Conservation (phyloP, 192 early-diverging fungal genomes). For the Coemansia sp. region DNA sequence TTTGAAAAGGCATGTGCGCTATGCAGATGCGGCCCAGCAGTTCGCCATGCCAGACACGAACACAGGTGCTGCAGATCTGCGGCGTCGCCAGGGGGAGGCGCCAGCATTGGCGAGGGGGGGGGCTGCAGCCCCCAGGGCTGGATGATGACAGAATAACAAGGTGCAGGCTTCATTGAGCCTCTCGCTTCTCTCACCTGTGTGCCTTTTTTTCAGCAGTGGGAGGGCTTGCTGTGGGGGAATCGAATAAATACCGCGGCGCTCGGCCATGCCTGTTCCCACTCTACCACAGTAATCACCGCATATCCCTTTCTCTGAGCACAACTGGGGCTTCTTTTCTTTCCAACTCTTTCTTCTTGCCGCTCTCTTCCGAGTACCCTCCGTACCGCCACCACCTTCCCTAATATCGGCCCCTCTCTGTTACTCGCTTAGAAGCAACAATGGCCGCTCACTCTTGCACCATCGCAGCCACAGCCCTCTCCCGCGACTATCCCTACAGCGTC, state of each 20-base stretch:
- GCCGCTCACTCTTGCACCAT: neutral
- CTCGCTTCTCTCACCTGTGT: neutral
- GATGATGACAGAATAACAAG: slow-evolving; percentile 6
- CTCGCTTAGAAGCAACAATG: neutral
- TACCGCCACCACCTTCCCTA: neutral
- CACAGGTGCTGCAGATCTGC: neutral
- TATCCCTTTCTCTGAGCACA: slow-evolving; percentile 1
- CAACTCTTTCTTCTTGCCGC: neutral
- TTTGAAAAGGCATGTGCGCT: slow-evolving; percentile 8
- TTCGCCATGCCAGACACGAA: neutral
- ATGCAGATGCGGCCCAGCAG: slow-evolving; percentile 8
- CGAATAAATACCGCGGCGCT: slow-evolving; percentile 7
- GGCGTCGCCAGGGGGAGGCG: neutral
- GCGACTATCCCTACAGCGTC: neutral
- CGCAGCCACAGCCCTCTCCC: neutral
- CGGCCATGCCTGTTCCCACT: slow-evolving; percentile 5
- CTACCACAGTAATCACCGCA: slow-evolving; percentile 9
- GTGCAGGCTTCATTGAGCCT: slow-evolving; percentile 4
- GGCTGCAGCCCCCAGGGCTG: neutral
- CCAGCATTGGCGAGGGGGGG: neutral
- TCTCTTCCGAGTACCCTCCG: neutral
- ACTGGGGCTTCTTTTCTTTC: neutral
- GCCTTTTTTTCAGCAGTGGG: neutral
- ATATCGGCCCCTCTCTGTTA: neutral
- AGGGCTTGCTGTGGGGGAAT: slow-evolving; percentile 5